These are phyloP conservation scores for Pseudohyphozyma bogoriensis DNA, from an alignment of 768 basidiomycete genomes.

Conservation along the genomic window DNA sequence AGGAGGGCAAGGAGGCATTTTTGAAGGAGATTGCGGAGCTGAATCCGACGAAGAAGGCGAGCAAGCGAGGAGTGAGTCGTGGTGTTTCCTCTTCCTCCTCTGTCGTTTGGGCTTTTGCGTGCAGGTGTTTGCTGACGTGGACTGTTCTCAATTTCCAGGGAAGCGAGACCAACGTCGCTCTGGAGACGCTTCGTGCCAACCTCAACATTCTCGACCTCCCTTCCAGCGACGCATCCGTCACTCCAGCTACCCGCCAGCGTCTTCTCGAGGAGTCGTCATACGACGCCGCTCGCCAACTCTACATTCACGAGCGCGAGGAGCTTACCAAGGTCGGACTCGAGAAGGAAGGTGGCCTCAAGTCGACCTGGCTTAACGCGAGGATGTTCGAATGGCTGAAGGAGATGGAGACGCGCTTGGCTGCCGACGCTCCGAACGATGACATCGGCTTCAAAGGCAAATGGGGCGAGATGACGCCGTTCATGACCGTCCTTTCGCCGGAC, in stretches of 20 bases:
- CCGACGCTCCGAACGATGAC: constrained; percentile 38
- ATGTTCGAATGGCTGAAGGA: constrained; percentile 78
- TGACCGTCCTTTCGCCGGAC: constrained; percentile 61
- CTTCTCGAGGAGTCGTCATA: constrained; percentile 76
- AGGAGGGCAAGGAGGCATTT: constrained; percentile 17
- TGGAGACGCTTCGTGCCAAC: constrained; percentile 59
- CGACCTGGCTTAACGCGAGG: constrained; percentile 52
- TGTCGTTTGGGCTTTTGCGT: neutral
- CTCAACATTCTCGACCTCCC: constrained; percentile 53
- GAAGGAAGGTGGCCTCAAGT: constrained; percentile 37
- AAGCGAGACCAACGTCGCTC: constrained; percentile 35
- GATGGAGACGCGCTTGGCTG: constrained; percentile 46
- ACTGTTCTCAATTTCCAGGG: neutral
- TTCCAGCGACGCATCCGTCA: constrained; percentile 58
- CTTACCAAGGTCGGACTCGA: constrained; percentile 49
- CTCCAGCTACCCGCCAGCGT: constrained; percentile 59
- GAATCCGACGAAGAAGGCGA: constrained; percentile 7
- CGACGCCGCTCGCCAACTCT: constrained; percentile 64
- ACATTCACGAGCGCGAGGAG: constrained; percentile 53
- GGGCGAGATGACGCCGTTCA: constrained; percentile 53
- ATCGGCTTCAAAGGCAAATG: constrained; percentile 30
- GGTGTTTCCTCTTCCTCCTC: neutral
- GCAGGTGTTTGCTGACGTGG: no score
- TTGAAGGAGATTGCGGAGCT: constrained; percentile 14
- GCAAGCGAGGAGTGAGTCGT: no score